phyloP scores from a whole-genome alignment of 352 stramenopile genomes.

The Bremia lactucae region DNA sequence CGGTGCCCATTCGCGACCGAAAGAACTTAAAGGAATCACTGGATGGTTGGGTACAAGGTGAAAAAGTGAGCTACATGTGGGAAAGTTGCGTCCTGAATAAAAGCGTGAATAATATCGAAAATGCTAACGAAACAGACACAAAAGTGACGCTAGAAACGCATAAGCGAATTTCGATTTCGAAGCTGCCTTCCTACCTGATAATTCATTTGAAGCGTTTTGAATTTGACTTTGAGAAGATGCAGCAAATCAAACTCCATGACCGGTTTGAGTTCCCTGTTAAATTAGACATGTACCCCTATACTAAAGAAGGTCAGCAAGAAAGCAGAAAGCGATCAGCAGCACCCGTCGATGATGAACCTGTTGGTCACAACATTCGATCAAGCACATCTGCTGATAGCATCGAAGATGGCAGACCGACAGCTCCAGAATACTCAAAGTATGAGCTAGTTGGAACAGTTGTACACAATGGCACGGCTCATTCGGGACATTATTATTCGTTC shows the following conservation, averaged over 20 bases:
- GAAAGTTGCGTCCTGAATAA: slow-evolving; percentile 26
- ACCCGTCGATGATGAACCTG: slow-evolving; percentile 8
- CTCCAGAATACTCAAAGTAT: slow-evolving; percentile 79
- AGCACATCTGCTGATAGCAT: slow-evolving; percentile 17
- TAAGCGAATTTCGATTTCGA: slow-evolving; percentile 85
- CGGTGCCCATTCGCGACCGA: slow-evolving; percentile 77
- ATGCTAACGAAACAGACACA: slow-evolving; percentile 23
- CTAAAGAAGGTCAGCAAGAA: slow-evolving; percentile 77
- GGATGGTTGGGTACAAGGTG: slow-evolving; percentile 79
- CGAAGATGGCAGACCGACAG: slow-evolving; percentile 21
- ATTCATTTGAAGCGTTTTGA: slow-evolving; percentile 94
- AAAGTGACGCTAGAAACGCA: slow-evolving; percentile 84
- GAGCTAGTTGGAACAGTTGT: slow-evolving; percentile 82
- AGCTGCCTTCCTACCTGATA: slow-evolving; percentile 84
- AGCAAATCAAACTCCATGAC: slow-evolving; percentile 90
- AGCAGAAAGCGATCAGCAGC: slow-evolving; percentile 27
- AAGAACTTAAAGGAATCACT: slow-evolving; percentile 82
- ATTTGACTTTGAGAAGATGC: slow-evolving; percentile 92
- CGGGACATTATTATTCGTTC: slow-evolving; percentile 87
- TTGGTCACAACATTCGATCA: slow-evolving; percentile 15
- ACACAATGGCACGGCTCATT: slow-evolving; percentile 81
- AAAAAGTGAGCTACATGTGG: slow-evolving; percentile 88
- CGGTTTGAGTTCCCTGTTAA: slow-evolving; percentile 88
- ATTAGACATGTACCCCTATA: slow-evolving; percentile 85
- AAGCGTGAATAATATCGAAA: slow-evolving; percentile 9